Percentiles rank a stretch among this genome's conserved stretches.
These are phyloP conservation scores for Fusarium sublunatum DNA, from an alignment of 2,329 filamentous ascomycete species.

Conservation along the genomic window DNA sequence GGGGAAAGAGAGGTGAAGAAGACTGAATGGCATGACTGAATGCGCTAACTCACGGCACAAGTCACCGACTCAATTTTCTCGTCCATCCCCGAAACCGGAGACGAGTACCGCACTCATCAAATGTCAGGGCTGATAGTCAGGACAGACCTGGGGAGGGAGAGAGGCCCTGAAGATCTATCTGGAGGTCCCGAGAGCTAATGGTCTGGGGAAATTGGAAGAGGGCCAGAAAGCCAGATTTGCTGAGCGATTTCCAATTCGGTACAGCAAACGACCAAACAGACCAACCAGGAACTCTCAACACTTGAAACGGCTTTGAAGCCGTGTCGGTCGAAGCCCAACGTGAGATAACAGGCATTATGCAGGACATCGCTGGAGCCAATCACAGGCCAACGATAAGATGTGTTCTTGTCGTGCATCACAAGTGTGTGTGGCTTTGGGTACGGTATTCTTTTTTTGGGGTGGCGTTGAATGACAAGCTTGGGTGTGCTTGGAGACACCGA, in stretches of 20 bases:
- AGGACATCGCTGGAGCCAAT: constrained; percentile 48
- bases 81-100: constrained; percentile 32
- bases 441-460: constrained; percentile 39
- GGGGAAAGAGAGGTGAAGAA: constrained; percentile 13
- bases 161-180: constrained; percentile 29
- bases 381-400: constrained; percentile 47
- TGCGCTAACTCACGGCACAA: constrained; percentile 16
- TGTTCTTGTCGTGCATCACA: constrained; percentile 21
- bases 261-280: neutral
- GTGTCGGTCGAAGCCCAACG: constrained; percentile 28
- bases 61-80: constrained; percentile 6
- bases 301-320: constrained; percentile 39
- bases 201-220: constrained; percentile 44
- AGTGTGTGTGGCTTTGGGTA: constrained; percentile 29
- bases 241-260: constrained; percentile 44
- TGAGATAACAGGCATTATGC: constrained; percentile 52
- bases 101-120: constrained; percentile 4
- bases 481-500: constrained; percentile 32
- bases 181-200: constrained; percentile 29
- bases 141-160: constrained; percentile 28
- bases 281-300: constrained; percentile 19
- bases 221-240: constrained; percentile 34
- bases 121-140: neutral
- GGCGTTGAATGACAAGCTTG: constrained; percentile 29
- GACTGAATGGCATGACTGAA: constrained; percentile 18